Base-by-base conservation (phyloP, 768 basidiomycete genomes). In the Jaapia argillacea region DNA sequence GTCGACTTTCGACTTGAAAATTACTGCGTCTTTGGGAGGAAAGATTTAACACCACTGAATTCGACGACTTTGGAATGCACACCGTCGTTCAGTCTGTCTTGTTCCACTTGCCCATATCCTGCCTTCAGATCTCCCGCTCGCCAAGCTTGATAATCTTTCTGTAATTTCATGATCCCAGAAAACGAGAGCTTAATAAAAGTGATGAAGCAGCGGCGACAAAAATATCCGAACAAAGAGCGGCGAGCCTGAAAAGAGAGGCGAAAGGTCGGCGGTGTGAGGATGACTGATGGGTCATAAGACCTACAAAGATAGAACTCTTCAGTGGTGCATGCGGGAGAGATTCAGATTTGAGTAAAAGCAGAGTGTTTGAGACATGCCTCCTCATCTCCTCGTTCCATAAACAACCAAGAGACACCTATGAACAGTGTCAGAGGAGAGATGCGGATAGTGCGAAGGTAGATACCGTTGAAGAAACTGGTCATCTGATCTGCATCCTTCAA, bases 141-240 rank as follows among this genome's bases (percentile, higher is more conserved):
- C 88, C 85, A 89, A 5, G 66, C 61, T 45, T 72, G 66, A 53
- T 84, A 87, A 53, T 88, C 79, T 39, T 64, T 60, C 50, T 78
- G 77, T 26, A 90, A 68, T 50, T 75, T 74, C 41, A 72, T 66
- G n/a, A 83, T 68, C 7, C 81, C 85, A 38, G 72, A 69, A 50
- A 81, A 88, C 0, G 87, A 85, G 3, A 91, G 65, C 55, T 89
- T 89, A 51, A 74, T 55, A 59, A 81, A 89, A 51, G 73, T 80
- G 40, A 86, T 70, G 47, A 72, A 80, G 55, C 83, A 87, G 31
- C 88, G 72, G 38, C 87, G 81, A 51, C 75, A 79, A 54, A 89
- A 90, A 52, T 77, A 85, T 2, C 86, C 89, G 57, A 89, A 85
- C 18, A 85, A 61, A 2, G 88, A 90, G 16, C 84, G 78, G 22